Conservation (phyloP, 768 basidiomycete genomes). For the Phaeotremella skinneri region DNA sequence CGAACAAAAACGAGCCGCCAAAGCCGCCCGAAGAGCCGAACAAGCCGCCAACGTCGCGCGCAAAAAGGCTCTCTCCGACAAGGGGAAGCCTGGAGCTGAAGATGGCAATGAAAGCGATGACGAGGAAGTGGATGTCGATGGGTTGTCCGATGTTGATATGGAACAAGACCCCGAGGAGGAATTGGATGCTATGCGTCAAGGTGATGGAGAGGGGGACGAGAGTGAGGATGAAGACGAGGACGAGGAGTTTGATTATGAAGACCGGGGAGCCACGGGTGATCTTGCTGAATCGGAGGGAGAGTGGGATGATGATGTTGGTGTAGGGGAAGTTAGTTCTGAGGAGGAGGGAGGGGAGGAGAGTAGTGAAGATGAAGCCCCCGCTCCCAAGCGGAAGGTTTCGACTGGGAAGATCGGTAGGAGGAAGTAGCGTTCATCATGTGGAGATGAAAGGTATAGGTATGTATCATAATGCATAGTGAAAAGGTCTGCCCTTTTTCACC, state of each 20-base stretch:
- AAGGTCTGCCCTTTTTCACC: too few relatives aligned
- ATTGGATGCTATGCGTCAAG: constrained; percentile 39
- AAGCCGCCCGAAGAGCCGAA: constrained; percentile 76
- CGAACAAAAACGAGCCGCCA: constrained; percentile 70
- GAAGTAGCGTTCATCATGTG: too few relatives aligned
- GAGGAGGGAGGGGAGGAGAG: constrained; percentile 19
- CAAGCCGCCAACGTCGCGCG: constrained; percentile 86
- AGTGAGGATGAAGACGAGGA: constrained; percentile 46
- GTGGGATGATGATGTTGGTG: constrained; percentile 25
- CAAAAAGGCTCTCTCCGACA: constrained; percentile 61
- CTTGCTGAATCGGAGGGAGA: constrained; percentile 27
- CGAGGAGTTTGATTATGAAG: constrained; percentile 54
- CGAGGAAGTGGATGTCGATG: constrained; percentile 52
- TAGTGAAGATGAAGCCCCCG: constrained; percentile 18
- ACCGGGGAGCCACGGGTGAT: constrained; percentile 51
- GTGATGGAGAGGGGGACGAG: constrained; percentile 49
- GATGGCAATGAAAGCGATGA: constrained; percentile 30
- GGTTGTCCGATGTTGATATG: constrained; percentile 52
- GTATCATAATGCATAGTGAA: too few relatives aligned
- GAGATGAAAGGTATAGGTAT: too few relatives aligned
- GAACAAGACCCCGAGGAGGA: constrained; percentile 55
- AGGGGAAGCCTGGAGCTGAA: constrained; percentile 30
- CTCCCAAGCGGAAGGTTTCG: too few relatives aligned
- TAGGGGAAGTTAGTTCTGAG: constrained; percentile 19
- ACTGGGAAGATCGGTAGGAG: too few relatives aligned